A percentile compares a stretch with the other conserved stretches of the same genome.
phyloP scores from a whole-genome alignment of 805 yeast genomes.

The Yarrowia bubula region DNA sequence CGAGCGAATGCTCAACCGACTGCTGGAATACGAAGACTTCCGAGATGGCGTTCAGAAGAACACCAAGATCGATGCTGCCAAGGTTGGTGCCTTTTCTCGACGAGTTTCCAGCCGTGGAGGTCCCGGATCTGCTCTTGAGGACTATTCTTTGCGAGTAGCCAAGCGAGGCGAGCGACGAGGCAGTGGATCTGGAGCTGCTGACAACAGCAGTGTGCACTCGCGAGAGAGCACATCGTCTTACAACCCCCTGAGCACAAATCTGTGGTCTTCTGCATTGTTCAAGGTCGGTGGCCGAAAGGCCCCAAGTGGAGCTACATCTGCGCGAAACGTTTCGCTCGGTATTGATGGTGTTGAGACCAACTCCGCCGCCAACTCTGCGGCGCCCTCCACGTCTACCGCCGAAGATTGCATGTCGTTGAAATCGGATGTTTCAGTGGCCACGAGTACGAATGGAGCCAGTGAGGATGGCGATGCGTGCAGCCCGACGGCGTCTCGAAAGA shows the following conservation, averaged over 20 bases:
- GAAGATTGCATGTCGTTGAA: conserved; percentile 25
- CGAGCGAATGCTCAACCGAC: conserved; percentile 40
- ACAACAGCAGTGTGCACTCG: conserved; percentile 11
- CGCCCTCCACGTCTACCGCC: conserved; percentile 8
- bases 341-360: conserved; percentile 25
- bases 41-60: conserved; percentile 27
- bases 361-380: conserved; percentile 13
- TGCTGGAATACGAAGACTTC: conserved; percentile 38
- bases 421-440: conserved; percentile 8
- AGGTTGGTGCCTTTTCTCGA: conserved; percentile 11
- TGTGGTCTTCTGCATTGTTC: conserved; percentile 25
- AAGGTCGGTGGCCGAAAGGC: not conserved
- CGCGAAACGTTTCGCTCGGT: conserved; percentile 13
- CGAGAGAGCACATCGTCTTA: conserved; percentile 4
- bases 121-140: conserved; percentile 13
- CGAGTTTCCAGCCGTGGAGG: conserved; percentile 26
- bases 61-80: conserved; percentile 21
- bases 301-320: not conserved
- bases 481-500: conserved; percentile 15
- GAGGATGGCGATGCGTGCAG: conserved; percentile 7
- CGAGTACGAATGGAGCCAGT: not conserved
- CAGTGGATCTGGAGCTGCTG: not conserved
- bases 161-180: conserved; percentile 21
- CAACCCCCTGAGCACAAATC: conserved; percentile 22
- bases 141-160: conserved; percentile 6